Percentiles rank a stretch among this genome's conserved stretches.
These are phyloP conservation scores for Boletus holoroseus DNA, from an alignment of 1,284 basidiomycete genomes.

Conservation along the genomic window DNA sequence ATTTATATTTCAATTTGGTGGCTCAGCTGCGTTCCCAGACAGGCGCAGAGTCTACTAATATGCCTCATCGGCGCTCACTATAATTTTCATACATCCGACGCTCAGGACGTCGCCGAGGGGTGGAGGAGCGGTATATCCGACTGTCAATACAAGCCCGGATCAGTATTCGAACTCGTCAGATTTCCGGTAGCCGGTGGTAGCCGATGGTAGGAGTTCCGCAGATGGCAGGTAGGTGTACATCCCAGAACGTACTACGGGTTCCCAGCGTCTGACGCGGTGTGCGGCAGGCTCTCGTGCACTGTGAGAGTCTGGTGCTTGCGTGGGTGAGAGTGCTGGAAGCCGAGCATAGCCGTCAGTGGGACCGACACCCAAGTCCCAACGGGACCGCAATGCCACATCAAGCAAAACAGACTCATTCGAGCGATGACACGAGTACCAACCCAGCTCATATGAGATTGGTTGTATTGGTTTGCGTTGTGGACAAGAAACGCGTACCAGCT, in stretches of 20 bases:
- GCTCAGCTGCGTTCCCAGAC: neutral
- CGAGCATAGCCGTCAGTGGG: neutral
- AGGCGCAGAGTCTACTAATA: no score
- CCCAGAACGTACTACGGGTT: neutral
- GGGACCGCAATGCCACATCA: neutral
- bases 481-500: constrained; percentile 4
- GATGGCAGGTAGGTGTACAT: neutral
- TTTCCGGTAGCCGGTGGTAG: no score
- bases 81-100: no score
- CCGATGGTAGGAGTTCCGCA: no score
- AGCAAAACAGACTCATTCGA: neutral
- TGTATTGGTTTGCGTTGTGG: neutral
- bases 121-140: neutral
- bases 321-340: neutral
- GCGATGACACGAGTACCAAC: neutral
- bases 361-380: neutral
- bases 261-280: neutral
- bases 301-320: neutral
- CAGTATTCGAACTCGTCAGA: no score
- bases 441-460: neutral
- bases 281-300: neutral
- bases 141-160: neutral
- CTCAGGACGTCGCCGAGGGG: no score
- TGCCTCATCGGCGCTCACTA: no score
- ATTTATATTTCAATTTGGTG: neutral